phyloP scores from a whole-genome alignment of 179 eudicot species.

The Silene coronaria region DNA sequence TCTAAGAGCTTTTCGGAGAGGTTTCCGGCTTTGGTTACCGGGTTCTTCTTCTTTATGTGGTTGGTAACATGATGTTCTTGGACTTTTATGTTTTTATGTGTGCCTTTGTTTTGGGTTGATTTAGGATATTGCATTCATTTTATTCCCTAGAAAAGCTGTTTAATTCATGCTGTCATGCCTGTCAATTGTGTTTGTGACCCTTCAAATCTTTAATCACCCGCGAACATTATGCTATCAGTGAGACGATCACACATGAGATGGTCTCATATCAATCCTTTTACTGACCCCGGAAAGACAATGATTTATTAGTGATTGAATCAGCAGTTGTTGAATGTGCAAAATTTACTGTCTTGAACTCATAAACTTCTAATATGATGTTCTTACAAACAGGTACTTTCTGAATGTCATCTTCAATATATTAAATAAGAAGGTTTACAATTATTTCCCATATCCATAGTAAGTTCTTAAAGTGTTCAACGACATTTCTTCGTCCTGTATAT shows the following conservation, averaged over 20 bases:
- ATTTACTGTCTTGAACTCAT: no score
- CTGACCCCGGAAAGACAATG: no score
- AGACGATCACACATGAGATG: background rate
- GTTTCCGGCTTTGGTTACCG: conserved; percentile 60
- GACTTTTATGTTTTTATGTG: background rate
- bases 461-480: conserved; percentile 13
- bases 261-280: no score
- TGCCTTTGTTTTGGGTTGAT: background rate
- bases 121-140: background rate
- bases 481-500: background rate
- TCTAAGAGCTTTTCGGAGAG: conserved; percentile 35
- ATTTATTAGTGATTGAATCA: no score
- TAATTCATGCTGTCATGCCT: background rate
- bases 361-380: background rate
- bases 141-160: background rate
- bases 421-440: conserved; percentile 86
- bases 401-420: conserved; percentile 87
- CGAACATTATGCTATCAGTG: background rate
- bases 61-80: conserved; percentile 24
- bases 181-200: background rate
- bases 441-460: conserved; percentile 93
- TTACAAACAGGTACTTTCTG: conserved; percentile 62
- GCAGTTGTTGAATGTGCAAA: no score
- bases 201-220: no score
- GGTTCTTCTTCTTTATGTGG: conserved; percentile 96